Base-by-base conservation (phyloP, 2,329 filamentous ascomycete species). In the Exophiala sideris region DNA sequence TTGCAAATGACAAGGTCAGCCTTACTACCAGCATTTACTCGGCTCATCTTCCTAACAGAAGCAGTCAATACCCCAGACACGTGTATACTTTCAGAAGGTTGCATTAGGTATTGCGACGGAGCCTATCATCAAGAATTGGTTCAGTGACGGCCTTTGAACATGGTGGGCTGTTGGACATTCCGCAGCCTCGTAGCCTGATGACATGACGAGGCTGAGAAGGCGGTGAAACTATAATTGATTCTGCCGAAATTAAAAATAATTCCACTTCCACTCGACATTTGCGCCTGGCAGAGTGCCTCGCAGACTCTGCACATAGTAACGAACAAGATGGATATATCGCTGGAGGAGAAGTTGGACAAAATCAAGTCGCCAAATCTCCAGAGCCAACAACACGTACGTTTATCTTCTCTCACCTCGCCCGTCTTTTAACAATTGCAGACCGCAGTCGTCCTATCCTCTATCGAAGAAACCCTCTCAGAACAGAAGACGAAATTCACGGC, bases 341-440 rank as follows among this genome's bases (percentile, higher is more conserved):
- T 97, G 67, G 85, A 88, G 71, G 92, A 96, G 79, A 95, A 91
- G 79, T 84, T 99, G 71, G 89, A 92, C 77, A 96, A 95, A 82
- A 96, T 97, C 73, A 89, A 94, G 75, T 94, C 89, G 69, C 94
- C 94, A 52, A 96, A 95, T 74, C 84, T 96, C 67, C 89, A 97
- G 73, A 96, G 89, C 71, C 91, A 96, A 76, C 85, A 95, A 72
- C 90, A 91, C 82, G 91, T 94, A 76, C 64, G 77, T 70, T 24
- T 44, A 24, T 7, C 36, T n/a, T 46, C 16, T 45, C 57, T 33
- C 58, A 3, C 41, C 34, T 48, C 32, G 33, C 48, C 44, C 14
- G 35, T 45, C 21, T 50, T 39, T 50, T 61, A 59, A 50, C 51
- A 48, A 11, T 58, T 21, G 32, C 64, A 94, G 88, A 92, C 88